Percentiles rank a stretch among this genome's conserved stretches.
Evolutionary conservation across 1,284 basidiomycete species (phyloP).

Genomic region (Tranzscheliella williamsii): DNA sequence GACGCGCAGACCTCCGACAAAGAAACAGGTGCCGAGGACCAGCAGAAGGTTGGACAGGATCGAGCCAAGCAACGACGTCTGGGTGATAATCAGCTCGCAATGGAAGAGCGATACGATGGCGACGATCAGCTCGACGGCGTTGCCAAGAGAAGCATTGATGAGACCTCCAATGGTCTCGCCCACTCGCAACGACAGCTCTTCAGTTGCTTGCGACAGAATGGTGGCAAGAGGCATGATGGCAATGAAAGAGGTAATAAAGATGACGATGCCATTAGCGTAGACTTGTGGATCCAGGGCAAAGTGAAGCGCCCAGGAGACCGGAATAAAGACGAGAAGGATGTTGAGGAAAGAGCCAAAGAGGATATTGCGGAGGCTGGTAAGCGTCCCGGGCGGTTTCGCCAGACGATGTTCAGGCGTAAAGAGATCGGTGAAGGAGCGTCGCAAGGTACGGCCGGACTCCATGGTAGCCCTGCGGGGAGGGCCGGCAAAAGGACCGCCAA

Average conservation of each 20-base stretch:
- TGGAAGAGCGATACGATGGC: slow-evolving; percentile 55
- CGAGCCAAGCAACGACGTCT: slow-evolving; percentile 51
- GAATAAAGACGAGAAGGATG: slow-evolving; percentile 45
- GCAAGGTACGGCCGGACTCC: slow-evolving; percentile 22
- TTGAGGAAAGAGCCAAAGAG: slow-evolving; percentile 40
- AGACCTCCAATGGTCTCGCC: slow-evolving; percentile 54
- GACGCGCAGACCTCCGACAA: slow-evolving; percentile 48
- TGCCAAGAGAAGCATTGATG: slow-evolving; percentile 53
- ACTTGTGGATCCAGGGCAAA: slow-evolving; percentile 39
- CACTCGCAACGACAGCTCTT: slow-evolving; percentile 52
- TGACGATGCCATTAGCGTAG: slow-evolving; percentile 25
- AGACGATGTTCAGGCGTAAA: slow-evolving; percentile 44
- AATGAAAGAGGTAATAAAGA: slow-evolving; percentile 50
- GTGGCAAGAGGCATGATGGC: slow-evolving; percentile 54
- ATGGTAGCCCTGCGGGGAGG: slow-evolving; percentile 35
- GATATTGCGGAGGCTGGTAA: slow-evolving; percentile 36
- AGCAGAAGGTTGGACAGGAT: slow-evolving; percentile 51
- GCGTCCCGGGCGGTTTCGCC: slow-evolving; percentile 21
- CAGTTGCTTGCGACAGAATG: slow-evolving; percentile 50
- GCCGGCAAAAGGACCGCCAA: slow-evolving; percentile 36
- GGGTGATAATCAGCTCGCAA: slow-evolving; percentile 50
- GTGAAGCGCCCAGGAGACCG: slow-evolving; percentile 48
- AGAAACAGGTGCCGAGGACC: slow-evolving; percentile 53
- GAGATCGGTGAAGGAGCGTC: slow-evolving; percentile 43
- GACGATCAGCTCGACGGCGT: slow-evolving; percentile 54